Percentiles rank a stretch among this genome's conserved stretches.
Evolutionary conservation across 202 grass and related monocot species (phyloP).

Genomic region (Setaria viridis): DNA sequence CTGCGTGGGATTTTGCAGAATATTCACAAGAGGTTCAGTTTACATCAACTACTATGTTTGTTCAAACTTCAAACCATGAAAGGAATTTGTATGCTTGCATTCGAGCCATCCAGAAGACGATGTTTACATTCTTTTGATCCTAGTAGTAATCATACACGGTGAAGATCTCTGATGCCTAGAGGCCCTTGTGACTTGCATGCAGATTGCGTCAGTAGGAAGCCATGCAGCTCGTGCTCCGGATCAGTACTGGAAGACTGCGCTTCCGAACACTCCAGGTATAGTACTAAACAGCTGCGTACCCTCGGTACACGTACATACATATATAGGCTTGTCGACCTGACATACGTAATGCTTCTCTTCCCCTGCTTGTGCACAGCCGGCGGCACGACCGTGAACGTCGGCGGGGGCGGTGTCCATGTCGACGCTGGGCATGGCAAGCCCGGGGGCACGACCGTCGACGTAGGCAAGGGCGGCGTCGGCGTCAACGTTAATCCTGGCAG

Average conservation of each 20-base stretch:
- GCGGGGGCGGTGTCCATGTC: conserved; percentile 61
- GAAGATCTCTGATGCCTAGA: background rate
- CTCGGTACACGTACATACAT: background rate
- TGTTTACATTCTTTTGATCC: background rate
- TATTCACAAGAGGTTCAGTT: background rate
- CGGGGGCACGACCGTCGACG: conserved; percentile 48
- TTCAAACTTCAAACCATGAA: background rate
- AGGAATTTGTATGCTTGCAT: background rate
- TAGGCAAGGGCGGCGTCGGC: conserved; percentile 58
- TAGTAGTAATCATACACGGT: background rate
- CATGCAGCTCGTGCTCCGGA: conserved; percentile 72
- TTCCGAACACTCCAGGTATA: conserved; percentile 57
- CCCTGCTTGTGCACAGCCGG: conserved; percentile 36
- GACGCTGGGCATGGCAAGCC: conserved; percentile 59
- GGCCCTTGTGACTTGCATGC: conserved; percentile 23
- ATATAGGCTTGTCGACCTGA: no score
- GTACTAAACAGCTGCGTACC: background rate
- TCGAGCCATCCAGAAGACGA: no score
- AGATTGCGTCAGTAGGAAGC: conserved; percentile 72
- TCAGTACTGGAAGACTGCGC: conserved; percentile 72
- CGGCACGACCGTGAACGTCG: conserved; percentile 65
- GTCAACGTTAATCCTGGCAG: conserved; percentile 49
- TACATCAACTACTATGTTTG: no score
- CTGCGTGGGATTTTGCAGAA: background rate
- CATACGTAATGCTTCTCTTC: conserved; percentile 12